Evolutionary conservation across 129 eudicot species (phyloP).

Genomic region (Ambrosia artemisiifolia): DNA sequence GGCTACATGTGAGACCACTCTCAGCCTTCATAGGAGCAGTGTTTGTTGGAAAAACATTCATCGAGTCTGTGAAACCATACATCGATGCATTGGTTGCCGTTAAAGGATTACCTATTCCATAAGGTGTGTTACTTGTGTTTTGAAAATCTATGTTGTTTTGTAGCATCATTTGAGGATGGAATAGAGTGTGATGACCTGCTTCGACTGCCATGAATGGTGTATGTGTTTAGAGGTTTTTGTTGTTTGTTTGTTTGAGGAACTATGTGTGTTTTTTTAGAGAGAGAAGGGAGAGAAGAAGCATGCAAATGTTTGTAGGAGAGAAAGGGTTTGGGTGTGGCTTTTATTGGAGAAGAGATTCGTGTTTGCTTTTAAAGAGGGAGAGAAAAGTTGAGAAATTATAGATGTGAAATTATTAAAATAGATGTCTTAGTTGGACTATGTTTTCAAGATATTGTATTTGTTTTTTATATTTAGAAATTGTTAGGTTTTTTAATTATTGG

Average conservation of each 20-base stretch:
- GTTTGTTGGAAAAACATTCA: background rate
- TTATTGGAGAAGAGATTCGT: conserved; percentile 18
- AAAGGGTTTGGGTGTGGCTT: conserved; percentile 21
- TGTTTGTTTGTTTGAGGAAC: background rate
- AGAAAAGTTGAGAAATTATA: background rate
- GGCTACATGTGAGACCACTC: conserved; percentile 34
- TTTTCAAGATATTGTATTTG: background rate
- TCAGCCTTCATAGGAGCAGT: conserved; percentile 27
- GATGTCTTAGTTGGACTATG: conserved; percentile 4
- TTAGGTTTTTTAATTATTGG: background rate
- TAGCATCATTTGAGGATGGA: conserved; percentile 37
- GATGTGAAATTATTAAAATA: background rate
- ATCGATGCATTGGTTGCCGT: background rate
- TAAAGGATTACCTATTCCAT: conserved; percentile 2
- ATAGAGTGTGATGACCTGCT: conserved; percentile 28
- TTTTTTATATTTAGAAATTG: background rate
- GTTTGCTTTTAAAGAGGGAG: conserved; percentile 21
- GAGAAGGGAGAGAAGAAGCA: conserved; percentile 10
- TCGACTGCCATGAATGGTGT: conserved; percentile 30
- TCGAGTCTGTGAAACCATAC: conserved; percentile 23
- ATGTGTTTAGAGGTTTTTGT: background rate
- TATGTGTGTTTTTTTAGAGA: conserved; percentile 4
- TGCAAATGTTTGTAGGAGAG: conserved; percentile 18
- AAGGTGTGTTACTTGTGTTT: background rate
- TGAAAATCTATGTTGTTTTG: conserved; percentile 20